Evolutionary conservation across 2,329 filamentous ascomycete species (phyloP).

Genomic region (Colletotrichum chrysophilum): DNA sequence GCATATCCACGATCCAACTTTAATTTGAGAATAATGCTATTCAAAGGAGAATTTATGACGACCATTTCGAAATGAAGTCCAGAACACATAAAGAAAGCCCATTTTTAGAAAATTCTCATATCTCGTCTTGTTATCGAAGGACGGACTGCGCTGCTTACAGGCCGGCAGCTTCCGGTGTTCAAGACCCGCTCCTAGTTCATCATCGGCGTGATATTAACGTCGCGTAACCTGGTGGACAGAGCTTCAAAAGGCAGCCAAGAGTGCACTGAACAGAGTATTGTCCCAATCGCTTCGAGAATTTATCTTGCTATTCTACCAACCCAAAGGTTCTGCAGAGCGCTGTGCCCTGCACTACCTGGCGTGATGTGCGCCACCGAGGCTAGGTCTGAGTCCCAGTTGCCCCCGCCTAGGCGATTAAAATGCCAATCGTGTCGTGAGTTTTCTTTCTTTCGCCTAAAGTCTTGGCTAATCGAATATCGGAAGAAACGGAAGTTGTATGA

Average conservation of each 20-base stretch:
- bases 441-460: too few relatives aligned
- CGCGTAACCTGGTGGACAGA: neutral
- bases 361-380: neutral
- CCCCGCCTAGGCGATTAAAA: too few relatives aligned
- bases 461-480: too few relatives aligned
- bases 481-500: neutral
- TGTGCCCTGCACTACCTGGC: neutral
- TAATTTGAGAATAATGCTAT: neutral
- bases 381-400: neutral
- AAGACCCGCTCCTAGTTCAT: neutral
- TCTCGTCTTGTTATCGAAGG: neutral
- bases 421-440: too few relatives aligned
- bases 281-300: neutral
- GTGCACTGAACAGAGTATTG: neutral
- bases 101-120: neutral
- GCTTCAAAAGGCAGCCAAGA: neutral
- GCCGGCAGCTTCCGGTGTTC: neutral
- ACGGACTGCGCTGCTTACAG: neutral
- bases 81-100: neutral
- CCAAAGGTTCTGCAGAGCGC: neutral
- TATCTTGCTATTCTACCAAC: neutral
- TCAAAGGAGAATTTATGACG: neutral
- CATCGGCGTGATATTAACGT: neutral
- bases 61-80: neutral
- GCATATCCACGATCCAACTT: neutral